These are phyloP conservation scores for Lathyrus tuberosus DNA, from an alignment of 306 rosid species.

Conservation along the genomic window DNA sequence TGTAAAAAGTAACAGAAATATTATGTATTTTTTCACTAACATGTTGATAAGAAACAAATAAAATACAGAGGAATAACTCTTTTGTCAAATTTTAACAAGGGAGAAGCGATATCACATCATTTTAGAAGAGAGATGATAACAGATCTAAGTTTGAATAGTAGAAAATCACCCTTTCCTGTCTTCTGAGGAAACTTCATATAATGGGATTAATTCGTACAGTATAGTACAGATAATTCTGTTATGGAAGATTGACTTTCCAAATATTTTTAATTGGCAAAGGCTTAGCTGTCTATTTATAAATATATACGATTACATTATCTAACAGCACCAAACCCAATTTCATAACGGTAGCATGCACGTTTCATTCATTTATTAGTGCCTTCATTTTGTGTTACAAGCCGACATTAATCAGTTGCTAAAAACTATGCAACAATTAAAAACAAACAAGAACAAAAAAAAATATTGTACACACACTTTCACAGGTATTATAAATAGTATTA, in stretches of 20 bases:
- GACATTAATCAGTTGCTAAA: conserved; percentile 40
- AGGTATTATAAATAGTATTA: no score
- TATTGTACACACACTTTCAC: no score
- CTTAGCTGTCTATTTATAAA: conserved; percentile 37
- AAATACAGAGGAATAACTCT: background rate
- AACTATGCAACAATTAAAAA: conserved; percentile 3
- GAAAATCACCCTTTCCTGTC: background rate
- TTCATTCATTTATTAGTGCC: conserved; percentile 33
- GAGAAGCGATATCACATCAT: background rate
- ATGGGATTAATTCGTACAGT: background rate
- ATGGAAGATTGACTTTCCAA: conserved; percentile 42
- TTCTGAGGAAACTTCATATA: background rate
- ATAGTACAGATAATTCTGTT: conserved; percentile 1
- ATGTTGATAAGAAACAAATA: background rate
- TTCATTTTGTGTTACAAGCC: conserved; percentile 16
- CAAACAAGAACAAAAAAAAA: no score
- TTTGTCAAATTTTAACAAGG: background rate
- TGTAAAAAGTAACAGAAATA: background rate
- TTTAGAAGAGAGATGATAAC: background rate
- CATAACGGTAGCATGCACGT: conserved; percentile 37
- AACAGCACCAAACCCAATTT: conserved; percentile 23
- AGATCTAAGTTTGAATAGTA: background rate
- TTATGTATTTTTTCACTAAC: background rate
- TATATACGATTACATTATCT: conserved; percentile 36
- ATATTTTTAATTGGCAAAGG: conserved; percentile 6